Evolutionary conservation across 306 rosid species (phyloP).

Genomic region (Begonia fuchsioides): DNA sequence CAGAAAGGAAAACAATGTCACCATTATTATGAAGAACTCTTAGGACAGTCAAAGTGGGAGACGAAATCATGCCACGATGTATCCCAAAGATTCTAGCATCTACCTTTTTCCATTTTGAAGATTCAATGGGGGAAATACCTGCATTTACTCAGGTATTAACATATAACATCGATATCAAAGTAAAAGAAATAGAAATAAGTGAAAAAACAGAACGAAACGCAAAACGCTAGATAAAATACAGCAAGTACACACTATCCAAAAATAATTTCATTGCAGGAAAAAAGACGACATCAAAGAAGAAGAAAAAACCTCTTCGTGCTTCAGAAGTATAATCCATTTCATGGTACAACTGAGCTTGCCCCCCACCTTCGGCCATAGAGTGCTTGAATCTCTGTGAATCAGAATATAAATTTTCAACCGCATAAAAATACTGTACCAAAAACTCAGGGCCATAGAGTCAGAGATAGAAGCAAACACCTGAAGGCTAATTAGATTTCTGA

Average conservation of each 20-base stretch:
- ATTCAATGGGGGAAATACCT: constrained; percentile 10
- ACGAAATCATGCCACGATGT: constrained; percentile 10
- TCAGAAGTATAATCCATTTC: constrained; percentile 9
- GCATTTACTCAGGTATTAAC: not conserved
- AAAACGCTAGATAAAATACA: not conserved
- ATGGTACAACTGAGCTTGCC: constrained; percentile 2
- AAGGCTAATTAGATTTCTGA: constrained; percentile 14
- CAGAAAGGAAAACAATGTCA: not conserved
- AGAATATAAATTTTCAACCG: not conserved
- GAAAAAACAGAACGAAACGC: too few relatives aligned
- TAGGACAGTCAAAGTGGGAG: constrained; percentile 16
- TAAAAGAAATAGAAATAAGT: too few relatives aligned
- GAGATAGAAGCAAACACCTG: constrained; percentile 9
- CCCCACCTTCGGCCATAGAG: constrained; percentile 10
- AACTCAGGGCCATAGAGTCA: constrained; percentile 1
- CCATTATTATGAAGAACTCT: constrained; percentile 21
- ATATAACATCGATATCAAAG: not conserved
- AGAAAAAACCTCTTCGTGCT: constrained; percentile 10
- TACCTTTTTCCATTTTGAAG: constrained; percentile 25
- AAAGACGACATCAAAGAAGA: not conserved
- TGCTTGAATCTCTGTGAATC: constrained; percentile 16
- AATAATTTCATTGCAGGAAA: not conserved
- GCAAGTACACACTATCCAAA: not conserved
- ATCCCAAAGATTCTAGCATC: constrained; percentile 24
- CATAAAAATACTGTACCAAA: not conserved